Base-by-base conservation (phyloP, 2,329 filamentous ascomycete genomes). In the Pseudohalonectria lignicola region DNA sequence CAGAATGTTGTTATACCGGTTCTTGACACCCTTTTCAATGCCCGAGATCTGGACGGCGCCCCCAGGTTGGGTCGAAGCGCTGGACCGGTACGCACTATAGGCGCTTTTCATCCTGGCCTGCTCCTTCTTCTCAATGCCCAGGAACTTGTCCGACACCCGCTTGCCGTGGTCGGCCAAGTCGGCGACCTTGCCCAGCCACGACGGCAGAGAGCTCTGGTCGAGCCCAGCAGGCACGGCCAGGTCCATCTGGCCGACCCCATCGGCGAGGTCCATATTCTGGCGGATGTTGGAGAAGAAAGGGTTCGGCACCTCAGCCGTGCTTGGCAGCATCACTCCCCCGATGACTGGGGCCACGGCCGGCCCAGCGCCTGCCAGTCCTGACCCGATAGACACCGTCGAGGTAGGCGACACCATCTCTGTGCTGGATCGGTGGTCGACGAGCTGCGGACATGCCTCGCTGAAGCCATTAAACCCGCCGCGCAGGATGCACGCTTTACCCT, bases 221-320 rank as follows among this genome's bases (percentile, higher is more conserved):
- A 74, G 46, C n/a, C 57, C 63, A 2, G 55, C 31, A 0, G 72
- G 71, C 8, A 71, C 53, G 2, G 55, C 50, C 5, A 77, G 53
- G n/a, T 77, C 71, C 50, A 79, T 77, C 49, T 94, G 88, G 0
- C 92, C 92, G 10, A 96, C 90, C 16, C 92, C 92, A 47, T 86
- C 87, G 23, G 93, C 82, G 15, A 98, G 67, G 53, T 96, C 92
- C 76, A 93, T 90, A 46, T 96, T 94, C 56, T 96, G 92, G 31
- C 92, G 79, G 49, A 98, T 96, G 46, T 95, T 96, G 43, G 79
- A 79, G 57, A 96, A 96, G 63, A 98, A 96, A 0, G 90, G 88
- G 49, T 93, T 94, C 0, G 78, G 71, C 9, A 17, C 34, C 23
- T 26, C 23, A 1, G 76, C 74, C 1, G 75, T 70, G 29, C 66